Percentiles rank a stretch among this genome's conserved stretches.
Evolutionary conservation across 768 basidiomycete species (phyloP).

Genomic region (Rhodocollybia butyracea): DNA sequence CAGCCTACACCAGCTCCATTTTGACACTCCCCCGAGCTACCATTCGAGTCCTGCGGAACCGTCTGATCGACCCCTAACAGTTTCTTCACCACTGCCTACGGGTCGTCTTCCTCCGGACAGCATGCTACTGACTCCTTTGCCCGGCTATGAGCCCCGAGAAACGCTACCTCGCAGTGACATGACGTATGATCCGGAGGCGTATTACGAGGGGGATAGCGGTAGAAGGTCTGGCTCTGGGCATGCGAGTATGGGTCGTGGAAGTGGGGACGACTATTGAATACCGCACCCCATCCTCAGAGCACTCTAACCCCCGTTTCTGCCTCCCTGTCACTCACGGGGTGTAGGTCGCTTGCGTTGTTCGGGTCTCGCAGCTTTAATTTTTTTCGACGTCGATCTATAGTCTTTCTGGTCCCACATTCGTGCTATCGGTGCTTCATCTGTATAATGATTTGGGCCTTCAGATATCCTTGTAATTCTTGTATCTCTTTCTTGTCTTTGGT

Average conservation of each 20-base stretch:
- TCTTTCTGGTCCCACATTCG: slow-evolving; percentile 9
- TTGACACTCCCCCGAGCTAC: slow-evolving; percentile 1
- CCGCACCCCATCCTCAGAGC: not conserved
- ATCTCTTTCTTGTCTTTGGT: not conserved
- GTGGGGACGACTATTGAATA: slow-evolving; percentile 27
- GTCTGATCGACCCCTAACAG: slow-evolving; percentile 5
- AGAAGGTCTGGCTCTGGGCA: slow-evolving; percentile 41
- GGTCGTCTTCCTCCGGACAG: slow-evolving; percentile 58
- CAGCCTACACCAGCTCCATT: slow-evolving; percentile 22
- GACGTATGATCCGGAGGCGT: slow-evolving; percentile 15
- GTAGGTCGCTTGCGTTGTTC: too few relatives aligned
- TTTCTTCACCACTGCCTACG: slow-evolving; percentile 14
- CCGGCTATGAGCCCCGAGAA: slow-evolving; percentile 43
- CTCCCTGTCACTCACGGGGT: too few relatives aligned
- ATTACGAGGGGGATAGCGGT: slow-evolving; percentile 36
- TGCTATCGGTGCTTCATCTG: not conserved
- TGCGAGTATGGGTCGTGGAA: slow-evolving; percentile 28
- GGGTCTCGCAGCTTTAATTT: too few relatives aligned
- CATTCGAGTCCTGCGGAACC: slow-evolving; percentile 5
- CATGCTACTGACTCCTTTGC: slow-evolving; percentile 69
- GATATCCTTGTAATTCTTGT: not conserved
- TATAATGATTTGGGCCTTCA: not conserved
- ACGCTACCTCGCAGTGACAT: slow-evolving; percentile 10
- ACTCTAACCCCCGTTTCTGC: not conserved
- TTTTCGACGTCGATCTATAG: not conserved